These are phyloP conservation scores for Tuber microsphaerosporum DNA, from an alignment of 495 filamentous ascomycete genomes.

Conservation along the genomic window DNA sequence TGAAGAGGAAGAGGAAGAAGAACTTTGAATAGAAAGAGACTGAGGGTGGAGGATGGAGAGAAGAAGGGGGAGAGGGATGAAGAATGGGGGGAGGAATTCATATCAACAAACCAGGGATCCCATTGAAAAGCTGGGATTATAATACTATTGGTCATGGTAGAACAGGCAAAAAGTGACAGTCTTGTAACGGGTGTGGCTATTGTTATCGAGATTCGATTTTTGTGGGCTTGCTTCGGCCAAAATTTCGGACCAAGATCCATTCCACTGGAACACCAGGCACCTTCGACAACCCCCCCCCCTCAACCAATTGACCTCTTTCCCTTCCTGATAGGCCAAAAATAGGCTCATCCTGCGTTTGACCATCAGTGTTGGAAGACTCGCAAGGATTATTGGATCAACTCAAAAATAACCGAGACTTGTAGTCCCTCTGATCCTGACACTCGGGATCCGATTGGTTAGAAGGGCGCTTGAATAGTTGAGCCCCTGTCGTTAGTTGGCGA, in stretches of 20 bases:
- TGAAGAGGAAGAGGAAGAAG: neutral
- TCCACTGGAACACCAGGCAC: neutral
- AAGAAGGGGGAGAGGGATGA: neutral
- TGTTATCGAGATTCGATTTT: neutral
- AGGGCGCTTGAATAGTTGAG: neutral
- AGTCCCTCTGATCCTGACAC: neutral
- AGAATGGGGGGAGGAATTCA: neutral
- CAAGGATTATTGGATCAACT: constrained; percentile 7
- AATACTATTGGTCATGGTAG: neutral
- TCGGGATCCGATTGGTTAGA: neutral
- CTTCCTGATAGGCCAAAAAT: constrained; percentile 10
- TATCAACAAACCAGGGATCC: neutral
- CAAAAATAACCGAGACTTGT: constrained; percentile 24
- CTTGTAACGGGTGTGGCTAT: neutral
- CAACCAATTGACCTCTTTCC: neutral
- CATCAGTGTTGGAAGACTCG: neutral
- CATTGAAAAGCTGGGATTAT: constrained; percentile 4
- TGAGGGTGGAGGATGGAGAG: neutral
- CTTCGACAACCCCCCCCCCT: neutral
- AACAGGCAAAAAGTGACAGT: neutral
- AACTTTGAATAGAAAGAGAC: neutral
- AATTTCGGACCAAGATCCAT: neutral
- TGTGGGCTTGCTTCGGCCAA: neutral
- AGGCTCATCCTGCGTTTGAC: neutral
- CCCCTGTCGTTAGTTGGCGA: neutral